A percentile compares a stretch with the other conserved stretches of the same genome.
These are phyloP conservation scores for Pichia thaimueangensis DNA, from an alignment of 805 yeast species.

Conservation along the genomic window DNA sequence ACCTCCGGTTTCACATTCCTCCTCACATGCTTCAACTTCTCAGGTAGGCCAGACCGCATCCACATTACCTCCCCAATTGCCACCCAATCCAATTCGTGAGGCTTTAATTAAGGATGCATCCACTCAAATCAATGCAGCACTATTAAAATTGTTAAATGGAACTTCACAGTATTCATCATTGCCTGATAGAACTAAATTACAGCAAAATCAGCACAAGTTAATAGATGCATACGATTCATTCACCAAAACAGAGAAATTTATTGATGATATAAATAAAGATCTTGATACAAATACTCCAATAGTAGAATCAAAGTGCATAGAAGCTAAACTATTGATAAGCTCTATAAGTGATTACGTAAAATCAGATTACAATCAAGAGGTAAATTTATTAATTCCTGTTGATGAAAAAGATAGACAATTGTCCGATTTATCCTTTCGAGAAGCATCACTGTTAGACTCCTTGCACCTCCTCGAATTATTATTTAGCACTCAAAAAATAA, in stretches of 20 bases:
- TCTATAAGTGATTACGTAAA: not conserved
- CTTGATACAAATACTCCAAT: not conserved
- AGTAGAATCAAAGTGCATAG: conserved; percentile 11
- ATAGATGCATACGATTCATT: conserved; percentile 17
- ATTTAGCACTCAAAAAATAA: conserved; percentile 42
- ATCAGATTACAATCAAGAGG: conserved; percentile 6
- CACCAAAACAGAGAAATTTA: conserved; percentile 15
- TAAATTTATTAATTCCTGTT: not conserved
- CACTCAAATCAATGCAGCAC: not conserved
- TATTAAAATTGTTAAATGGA: not conserved
- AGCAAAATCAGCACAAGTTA: conserved; percentile 8
- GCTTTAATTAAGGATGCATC: not conserved
- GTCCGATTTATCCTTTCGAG: not conserved
- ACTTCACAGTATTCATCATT: not conserved
- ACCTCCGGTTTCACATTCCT: not conserved
- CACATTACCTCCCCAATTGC: conserved; percentile 22
- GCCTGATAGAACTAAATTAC: not conserved
- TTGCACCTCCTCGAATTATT: conserved; percentile 50
- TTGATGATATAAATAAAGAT: not conserved
- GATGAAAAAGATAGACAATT: not conserved
- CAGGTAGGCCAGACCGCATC: no score
- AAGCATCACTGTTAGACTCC: conserved; percentile 34
- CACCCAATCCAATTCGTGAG: conserved; percentile 10
- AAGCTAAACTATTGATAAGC: conserved; percentile 49
- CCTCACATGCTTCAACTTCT: not conserved